phyloP scores from a whole-genome alignment of 1,139 yeast genomes.

The Groenewaldozyma auringiensis region DNA sequence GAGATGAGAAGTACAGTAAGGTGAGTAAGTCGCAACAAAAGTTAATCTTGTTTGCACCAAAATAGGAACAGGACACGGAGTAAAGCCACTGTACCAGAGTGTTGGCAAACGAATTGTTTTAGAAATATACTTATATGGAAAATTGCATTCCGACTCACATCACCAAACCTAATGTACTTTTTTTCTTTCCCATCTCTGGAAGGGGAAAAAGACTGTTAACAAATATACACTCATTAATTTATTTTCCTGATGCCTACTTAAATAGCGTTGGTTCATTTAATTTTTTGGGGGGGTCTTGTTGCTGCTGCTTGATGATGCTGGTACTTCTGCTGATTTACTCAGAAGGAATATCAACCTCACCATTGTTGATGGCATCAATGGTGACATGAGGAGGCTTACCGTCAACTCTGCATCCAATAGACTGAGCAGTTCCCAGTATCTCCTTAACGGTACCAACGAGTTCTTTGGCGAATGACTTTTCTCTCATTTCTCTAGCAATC shows the following conservation, averaged over 20 bases:
- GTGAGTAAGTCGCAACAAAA: conserved; percentile 59
- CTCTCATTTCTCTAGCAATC: conserved; percentile 96
- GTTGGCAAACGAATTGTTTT: conserved; percentile 97
- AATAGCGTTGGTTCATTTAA: background rate
- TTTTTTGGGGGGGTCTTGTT: conserved; percentile 5
- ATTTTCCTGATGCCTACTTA: conserved; percentile 4
- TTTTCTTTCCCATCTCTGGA: too few relatives aligned
- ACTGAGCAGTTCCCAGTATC: conserved; percentile 99
- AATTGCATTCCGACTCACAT: too few relatives aligned
- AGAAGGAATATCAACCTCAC: conserved; percentile 73
- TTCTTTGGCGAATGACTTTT: conserved; percentile 96
- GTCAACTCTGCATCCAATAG: conserved; percentile 97
- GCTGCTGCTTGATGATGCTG: too few relatives aligned
- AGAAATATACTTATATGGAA: too few relatives aligned
- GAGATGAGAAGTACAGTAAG: conserved; percentile 34
- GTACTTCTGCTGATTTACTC: too few relatives aligned
- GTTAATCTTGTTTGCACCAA: conserved; percentile 90
- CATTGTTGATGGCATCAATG: conserved; percentile 61
- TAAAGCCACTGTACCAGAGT: conserved; percentile 69
- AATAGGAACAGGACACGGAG: conserved; percentile 66
- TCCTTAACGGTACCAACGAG: conserved; percentile 97
- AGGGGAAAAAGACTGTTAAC: too few relatives aligned
- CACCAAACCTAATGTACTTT: too few relatives aligned
- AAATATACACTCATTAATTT: conserved; percentile 3
- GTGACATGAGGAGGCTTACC: conserved; percentile 99